phyloP scores from a whole-genome alignment of 2,329 filamentous ascomycete genomes.

The Immersiporthe knoxdaviesiana region DNA sequence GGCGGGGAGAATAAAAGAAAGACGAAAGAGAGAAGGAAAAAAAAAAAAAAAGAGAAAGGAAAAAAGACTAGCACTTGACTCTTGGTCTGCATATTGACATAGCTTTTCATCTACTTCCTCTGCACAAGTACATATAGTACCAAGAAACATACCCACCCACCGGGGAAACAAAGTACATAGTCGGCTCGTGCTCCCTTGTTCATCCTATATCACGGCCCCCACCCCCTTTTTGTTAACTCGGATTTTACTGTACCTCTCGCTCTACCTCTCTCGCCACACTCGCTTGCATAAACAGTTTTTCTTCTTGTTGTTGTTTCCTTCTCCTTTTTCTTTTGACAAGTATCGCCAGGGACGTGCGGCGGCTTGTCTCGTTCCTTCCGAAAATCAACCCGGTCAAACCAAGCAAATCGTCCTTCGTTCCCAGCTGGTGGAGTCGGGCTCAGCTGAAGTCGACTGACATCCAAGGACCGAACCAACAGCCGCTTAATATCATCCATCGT shows the following conservation, averaged over 20 bases:
- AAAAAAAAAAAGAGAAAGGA: background rate
- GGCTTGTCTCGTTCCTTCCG: background rate
- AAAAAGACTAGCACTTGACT: background rate
- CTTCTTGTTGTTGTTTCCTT: background rate
- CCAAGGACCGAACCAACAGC: background rate
- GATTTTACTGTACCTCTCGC: slow-evolving; percentile 6
- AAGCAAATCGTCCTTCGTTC: background rate
- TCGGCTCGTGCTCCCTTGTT: background rate
- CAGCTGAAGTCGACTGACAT: background rate
- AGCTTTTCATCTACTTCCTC: background rate
- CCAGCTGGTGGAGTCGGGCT: slow-evolving; percentile 1
- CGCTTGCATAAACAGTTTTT: background rate
- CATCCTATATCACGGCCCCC: background rate
- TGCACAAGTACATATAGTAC: background rate
- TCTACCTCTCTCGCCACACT: slow-evolving; percentile 11
- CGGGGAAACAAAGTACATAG: background rate
- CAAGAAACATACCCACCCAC: background rate
- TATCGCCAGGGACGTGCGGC: background rate
- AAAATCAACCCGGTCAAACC: background rate
- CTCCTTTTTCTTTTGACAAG: background rate
- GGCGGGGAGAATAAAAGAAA: background rate
- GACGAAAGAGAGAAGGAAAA: background rate
- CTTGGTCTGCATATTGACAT: background rate
- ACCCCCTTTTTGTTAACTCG: slow-evolving; percentile 9
- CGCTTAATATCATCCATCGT: background rate